Conservation (phyloP, 371 early-diverging fungal genomes). For the Syncephalastrum sp. region DNA sequence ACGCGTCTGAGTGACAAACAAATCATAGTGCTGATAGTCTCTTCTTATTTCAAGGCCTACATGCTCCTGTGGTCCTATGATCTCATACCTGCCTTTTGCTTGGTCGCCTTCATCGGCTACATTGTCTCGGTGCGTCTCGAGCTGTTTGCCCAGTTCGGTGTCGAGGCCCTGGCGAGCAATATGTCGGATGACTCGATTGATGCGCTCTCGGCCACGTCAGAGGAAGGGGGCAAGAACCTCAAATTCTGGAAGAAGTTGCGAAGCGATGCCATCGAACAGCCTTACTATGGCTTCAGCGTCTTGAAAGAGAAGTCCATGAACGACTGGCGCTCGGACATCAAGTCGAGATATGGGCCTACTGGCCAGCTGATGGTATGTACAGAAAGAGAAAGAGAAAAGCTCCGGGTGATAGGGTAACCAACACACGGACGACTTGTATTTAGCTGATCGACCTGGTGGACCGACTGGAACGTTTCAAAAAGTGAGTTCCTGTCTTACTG, state of each 20-base stretch:
- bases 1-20: conserved; percentile 5
- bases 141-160: conserved; percentile 29
- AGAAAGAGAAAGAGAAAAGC: neutral
- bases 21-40: neutral
- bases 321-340: conserved; percentile 37
- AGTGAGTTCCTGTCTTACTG: conserved; percentile 19
- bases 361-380: conserved; percentile 30
- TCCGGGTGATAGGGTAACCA: neutral
- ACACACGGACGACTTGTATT: neutral
- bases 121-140: conserved; percentile 21
- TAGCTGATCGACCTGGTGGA: conserved; percentile 36
- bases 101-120: conserved; percentile 20
- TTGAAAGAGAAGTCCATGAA: conserved; percentile 24
- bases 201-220: conserved; percentile 8
- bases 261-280: conserved; percentile 18
- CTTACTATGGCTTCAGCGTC: conserved; percentile 15
- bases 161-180: conserved; percentile 26
- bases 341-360: conserved; percentile 31
- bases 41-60: conserved; percentile 18
- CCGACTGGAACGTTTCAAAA: conserved; percentile 37
- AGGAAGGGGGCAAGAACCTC: neutral
- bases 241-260: conserved; percentile 18
- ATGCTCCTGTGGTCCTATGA: conserved; percentile 37
- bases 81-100: conserved; percentile 7
- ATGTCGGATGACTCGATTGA: too few relatives aligned